Base-by-base conservation (phyloP, 2,329 filamentous ascomycete genomes). In the Fusarium camptoceras region DNA sequence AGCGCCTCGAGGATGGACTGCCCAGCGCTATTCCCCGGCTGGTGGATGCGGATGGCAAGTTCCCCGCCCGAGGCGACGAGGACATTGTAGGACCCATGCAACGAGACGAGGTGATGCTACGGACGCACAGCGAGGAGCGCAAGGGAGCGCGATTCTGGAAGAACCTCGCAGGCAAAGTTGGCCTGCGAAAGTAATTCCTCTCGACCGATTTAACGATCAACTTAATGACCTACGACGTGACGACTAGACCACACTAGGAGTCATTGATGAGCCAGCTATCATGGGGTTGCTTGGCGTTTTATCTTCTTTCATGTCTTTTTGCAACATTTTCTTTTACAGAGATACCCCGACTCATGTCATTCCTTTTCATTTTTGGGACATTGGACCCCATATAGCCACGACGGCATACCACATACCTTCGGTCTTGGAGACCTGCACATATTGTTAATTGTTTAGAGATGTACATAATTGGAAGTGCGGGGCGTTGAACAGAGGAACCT, bases 11-110 rank as follows among this genome's bases (percentile, higher is more conserved):
- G 56, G 86, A 89, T 57, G 81, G 86, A 61, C 83, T 90, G 30
- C 84, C 91, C 43, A 88, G 87, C 63, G 88, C 88, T 59, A 88
- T 94, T 69, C 91, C 92, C 0, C 86, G 87, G 27, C 87, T 94
- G 72, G 84, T 91, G 67, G 89, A 92, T 76, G 85, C 91, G 76
- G 86, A 92, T 67, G 91, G 92, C 76, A 97, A 98, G 79, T 98
- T 97, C 75, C 94, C 94, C 25, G 89, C 91, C 73, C 88, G 95
- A 31, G 94, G 94, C 55, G 94, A 97, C 75, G 91, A 94, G 74
- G 94, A 97, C 79, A 97, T 98, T 77, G 94, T 98, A 46, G 94
- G 94, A 2, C 94, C 94, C 9, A 97, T 98, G 94, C 88, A 89
- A 73, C 86, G 87, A 15, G 86, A 88, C 70, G 82, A 83, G 41